phyloP scores from a whole-genome alignment of 192 early-diverging fungal genomes.

The Lobosporangium transversale region DNA sequence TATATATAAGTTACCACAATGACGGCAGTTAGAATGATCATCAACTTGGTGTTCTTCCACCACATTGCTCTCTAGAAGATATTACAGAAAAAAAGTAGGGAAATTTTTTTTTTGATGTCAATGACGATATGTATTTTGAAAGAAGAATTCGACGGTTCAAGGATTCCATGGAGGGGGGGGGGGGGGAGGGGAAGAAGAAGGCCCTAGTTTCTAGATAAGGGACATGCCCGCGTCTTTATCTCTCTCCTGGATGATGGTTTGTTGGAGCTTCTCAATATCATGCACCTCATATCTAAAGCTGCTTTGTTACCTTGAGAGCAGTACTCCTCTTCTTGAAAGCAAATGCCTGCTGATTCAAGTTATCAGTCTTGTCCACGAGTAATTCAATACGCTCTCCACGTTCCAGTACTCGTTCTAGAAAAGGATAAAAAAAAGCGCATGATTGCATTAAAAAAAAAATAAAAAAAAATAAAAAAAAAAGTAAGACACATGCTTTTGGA shows the following conservation, averaged over 20 bases:
- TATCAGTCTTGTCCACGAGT: constrained; percentile 91
- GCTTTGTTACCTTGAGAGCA: constrained; percentile 77
- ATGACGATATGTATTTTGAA: too few relatives aligned
- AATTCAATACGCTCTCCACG: constrained; percentile 90
- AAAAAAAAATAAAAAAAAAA: not conserved
- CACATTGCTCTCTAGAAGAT: constrained; percentile 77
- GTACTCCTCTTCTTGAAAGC: constrained; percentile 91
- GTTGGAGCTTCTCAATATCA: too few relatives aligned
- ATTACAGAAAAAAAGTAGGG: not conserved
- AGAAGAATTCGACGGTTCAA: too few relatives aligned
- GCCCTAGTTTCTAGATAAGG: not conserved
- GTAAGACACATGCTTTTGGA: constrained; percentile 6
- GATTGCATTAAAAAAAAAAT: not conserved
- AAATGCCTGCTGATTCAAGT: constrained; percentile 87
- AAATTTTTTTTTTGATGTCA: not conserved
- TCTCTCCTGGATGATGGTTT: too few relatives aligned
- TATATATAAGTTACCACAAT: constrained; percentile 54
- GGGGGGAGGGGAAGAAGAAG: too few relatives aligned
- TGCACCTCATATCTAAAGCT: too few relatives aligned
- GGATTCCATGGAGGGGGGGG: too few relatives aligned
- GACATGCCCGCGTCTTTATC: not conserved
- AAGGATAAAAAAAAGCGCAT: not conserved
- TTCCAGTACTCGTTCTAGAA: constrained; percentile 82
- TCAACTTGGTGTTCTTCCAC: constrained; percentile 94
- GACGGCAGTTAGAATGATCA: constrained; percentile 72